Evolutionary conservation across 345 rosid genomes (phyloP).

Genomic region (Eucalyptus paniculata): DNA sequence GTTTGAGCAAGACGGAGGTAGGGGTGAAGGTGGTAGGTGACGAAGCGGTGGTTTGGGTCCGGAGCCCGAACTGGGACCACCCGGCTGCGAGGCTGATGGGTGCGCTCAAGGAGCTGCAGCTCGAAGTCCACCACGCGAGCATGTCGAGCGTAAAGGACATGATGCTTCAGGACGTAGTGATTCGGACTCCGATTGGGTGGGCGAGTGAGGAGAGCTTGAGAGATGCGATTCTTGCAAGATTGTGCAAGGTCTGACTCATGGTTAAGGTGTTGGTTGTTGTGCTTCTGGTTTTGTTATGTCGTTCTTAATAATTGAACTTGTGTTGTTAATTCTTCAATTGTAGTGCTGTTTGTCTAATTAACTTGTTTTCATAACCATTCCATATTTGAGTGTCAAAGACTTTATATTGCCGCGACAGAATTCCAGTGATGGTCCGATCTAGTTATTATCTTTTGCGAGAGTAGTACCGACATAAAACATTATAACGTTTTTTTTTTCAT

Average conservation of each 20-base stretch:
- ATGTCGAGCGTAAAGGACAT: conserved; percentile 21
- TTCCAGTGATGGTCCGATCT: not conserved
- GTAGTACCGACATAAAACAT: not conserved
- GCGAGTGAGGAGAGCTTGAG: not conserved
- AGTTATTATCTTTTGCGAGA: not conserved
- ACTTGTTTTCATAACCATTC: not conserved
- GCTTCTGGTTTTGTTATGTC: not conserved
- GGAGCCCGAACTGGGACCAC: conserved; percentile 17
- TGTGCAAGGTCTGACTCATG: not conserved
- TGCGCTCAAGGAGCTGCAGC: conserved; percentile 24
- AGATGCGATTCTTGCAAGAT: not conserved
- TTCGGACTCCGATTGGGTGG: conserved; percentile 17
- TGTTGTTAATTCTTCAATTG: not conserved
- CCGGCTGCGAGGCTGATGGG: conserved; percentile 41
- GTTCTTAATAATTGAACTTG: not conserved
- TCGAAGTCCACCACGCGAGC: conserved; percentile 34
- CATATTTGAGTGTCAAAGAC: not conserved
- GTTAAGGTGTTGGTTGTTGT: not conserved
- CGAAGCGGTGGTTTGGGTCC: conserved; percentile 35
- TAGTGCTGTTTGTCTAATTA: not conserved
- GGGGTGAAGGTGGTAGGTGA: conserved; percentile 44
- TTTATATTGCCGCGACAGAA: not conserved
- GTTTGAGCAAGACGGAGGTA: conserved; percentile 4
- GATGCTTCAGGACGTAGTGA: conserved; percentile 36
- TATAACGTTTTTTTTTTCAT: not conserved